Conservation (phyloP, 208 protist species). For the Crithidia acanthocephali region DNA sequence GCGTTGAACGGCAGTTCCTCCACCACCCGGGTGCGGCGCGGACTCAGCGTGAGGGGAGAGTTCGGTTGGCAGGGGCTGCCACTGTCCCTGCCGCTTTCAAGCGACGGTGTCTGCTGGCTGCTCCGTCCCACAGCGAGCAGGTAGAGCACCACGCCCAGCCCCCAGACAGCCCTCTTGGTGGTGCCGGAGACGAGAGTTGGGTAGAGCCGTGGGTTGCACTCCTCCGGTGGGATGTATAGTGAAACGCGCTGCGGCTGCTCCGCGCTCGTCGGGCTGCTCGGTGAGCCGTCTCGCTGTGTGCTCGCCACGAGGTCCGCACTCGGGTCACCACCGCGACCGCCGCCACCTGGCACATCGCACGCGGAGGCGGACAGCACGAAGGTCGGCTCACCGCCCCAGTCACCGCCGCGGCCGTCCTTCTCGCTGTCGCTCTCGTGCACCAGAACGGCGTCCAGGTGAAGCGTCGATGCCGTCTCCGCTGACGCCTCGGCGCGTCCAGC, state of each 20-base stretch:
- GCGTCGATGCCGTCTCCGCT: neutral
- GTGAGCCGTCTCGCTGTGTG: neutral
- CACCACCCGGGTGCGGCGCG: neutral
- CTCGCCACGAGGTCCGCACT: no score
- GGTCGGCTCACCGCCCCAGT: conserved; percentile 19
- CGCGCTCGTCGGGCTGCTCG: neutral
- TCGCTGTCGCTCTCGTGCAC: conserved; percentile 35
- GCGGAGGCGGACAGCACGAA: conserved; percentile 43
- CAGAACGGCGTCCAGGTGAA: conserved; percentile 32
- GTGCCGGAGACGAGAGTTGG: conserved; percentile 8
- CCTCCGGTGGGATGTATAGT: conserved; percentile 24
- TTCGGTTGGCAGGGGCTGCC: neutral
- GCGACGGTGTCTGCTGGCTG: neutral
- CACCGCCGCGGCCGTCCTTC: neutral
- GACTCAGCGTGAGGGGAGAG: neutral
- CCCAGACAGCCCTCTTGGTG: conserved; percentile 56
- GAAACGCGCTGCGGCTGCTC: neutral
- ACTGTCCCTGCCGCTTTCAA: neutral
- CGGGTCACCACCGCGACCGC: no score
- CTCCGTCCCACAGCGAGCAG: conserved; percentile 42
- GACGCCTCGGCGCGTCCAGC: neutral
- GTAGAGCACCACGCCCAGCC: conserved; percentile 59
- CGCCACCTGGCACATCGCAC: no score
- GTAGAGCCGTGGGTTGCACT: conserved; percentile 9
- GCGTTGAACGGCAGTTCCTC: conserved; percentile 62